Percentiles rank a stretch among this genome's conserved stretches.
These are phyloP conservation scores for Monosporascus cannonballus DNA, from an alignment of 2,329 filamentous ascomycete genomes.

Conservation along the genomic window DNA sequence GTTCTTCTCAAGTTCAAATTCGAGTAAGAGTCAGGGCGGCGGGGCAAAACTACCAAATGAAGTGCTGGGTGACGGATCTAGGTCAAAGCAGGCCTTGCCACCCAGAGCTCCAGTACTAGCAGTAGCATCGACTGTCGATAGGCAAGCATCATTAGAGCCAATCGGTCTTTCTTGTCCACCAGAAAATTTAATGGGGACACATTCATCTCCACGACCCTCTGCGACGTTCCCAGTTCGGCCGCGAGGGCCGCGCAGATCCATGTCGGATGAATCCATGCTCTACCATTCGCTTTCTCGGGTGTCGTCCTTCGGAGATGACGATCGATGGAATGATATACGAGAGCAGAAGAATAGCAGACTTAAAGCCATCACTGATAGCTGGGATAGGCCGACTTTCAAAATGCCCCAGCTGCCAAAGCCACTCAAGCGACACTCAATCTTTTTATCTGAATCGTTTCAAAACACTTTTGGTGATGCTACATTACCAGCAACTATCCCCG, in stretches of 20 bases:
- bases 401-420: conserved; percentile 54
- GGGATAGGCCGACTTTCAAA: conserved; percentile 73
- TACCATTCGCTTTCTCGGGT: conserved; percentile 70
- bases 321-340: conserved; percentile 70
- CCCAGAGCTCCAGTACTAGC: conserved; percentile 1
- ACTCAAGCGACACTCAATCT: conserved; percentile 20
- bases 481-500: conserved; percentile 11
- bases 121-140: background rate
- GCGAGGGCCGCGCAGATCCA: conserved; percentile 48
- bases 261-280: conserved; percentile 74
- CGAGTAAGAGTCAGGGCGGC: conserved; percentile 16
- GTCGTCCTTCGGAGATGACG: conserved; percentile 80
- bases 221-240: conserved; percentile 20
- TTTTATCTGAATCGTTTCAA: conserved; percentile 17
- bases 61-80: conserved; percentile 10
- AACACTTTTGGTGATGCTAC: conserved; percentile 7
- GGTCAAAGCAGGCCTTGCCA: conserved; percentile 11
- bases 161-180: background rate
- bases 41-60: conserved; percentile 16
- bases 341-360: conserved; percentile 83
- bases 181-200: background rate
- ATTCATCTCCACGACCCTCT: conserved; percentile 15
- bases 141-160: background rate
- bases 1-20: conserved; percentile 32
- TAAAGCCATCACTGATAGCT: conserved; percentile 85